A percentile compares a stretch with the other conserved stretches of the same genome.
Conservation (phyloP, 2,329 filamentous ascomycete species). For the Xylariaceae sp. region DNA sequence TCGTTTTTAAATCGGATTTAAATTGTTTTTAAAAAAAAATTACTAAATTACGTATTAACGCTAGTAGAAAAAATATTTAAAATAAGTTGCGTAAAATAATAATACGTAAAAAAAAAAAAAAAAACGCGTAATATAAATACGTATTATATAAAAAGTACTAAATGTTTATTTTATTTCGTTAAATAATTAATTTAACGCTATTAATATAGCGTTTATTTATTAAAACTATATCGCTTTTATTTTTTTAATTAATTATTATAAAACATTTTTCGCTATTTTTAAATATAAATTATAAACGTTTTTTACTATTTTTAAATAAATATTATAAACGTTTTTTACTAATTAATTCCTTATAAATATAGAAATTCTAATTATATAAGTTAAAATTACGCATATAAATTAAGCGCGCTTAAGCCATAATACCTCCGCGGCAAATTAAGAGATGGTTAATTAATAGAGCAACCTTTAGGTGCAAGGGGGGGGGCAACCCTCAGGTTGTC, state of each 20-base stretch:
- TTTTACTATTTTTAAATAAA: too few relatives aligned
- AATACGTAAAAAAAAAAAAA: slow-evolving; percentile 1
- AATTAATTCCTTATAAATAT: too few relatives aligned
- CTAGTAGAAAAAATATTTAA: background rate
- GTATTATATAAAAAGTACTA: background rate
- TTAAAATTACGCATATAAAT: background rate
- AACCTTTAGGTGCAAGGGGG: too few relatives aligned
- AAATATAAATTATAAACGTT: too few relatives aligned
- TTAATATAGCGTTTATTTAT: background rate
- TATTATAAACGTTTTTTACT: too few relatives aligned
- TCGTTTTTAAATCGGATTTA: too few relatives aligned
- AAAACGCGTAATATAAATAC: background rate
- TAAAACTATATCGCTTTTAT: background rate
- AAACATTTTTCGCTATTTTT: too few relatives aligned
- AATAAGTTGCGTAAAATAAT: slow-evolving; percentile 1
- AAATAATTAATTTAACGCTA: slow-evolving; percentile 1
- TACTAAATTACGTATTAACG: too few relatives aligned
- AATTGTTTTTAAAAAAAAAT: too few relatives aligned
- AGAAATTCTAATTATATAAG: too few relatives aligned
- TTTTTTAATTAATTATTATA: slow-evolving; percentile 1
- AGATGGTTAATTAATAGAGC: background rate
- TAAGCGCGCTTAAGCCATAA: background rate
- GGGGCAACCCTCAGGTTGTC: too few relatives aligned
- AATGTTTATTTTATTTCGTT: slow-evolving; percentile 1
- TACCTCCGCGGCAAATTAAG: background rate